Base-by-base conservation (phyloP, 495 filamentous ascomycete species). In the Penicillium roqueforti region DNA sequence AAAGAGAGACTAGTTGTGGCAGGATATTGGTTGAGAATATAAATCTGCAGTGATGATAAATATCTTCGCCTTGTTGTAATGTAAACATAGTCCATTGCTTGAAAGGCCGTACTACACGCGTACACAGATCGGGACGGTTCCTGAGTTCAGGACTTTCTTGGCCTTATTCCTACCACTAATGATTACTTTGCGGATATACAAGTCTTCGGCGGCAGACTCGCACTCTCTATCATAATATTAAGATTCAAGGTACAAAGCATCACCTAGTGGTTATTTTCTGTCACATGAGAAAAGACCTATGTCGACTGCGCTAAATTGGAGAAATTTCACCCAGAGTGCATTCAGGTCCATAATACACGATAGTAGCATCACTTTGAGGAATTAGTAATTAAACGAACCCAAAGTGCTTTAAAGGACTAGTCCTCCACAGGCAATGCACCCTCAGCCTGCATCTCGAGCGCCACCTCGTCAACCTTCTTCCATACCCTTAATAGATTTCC, bases 401-500 rank as follows among this genome's bases (percentile, higher is more conserved):
- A 6, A 39, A 13, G 16, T 40, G 22, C 34, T 28, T 37, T 1
- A n/a, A 36, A 11, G 0, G 0, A 52, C 47, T 74, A 73, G 68
- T 92, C 88, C 68, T 91, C 88, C 16, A 81, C 65, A 2, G 86
- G 78, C 42, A 72, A 68, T 25, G 77, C 79, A 0, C 87, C 86
- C 1, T 72, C 71, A 3, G 68, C 71, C 56, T 84, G 80, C 77
- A 92, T 72, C 68, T 82, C 59, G 32, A 66, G 62, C n/a, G 85
- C 84, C 25, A 89, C 83, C 39, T 63, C 68, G 48, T 91, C 89
- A 8, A 83, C 86, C n/a, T 82, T 81, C 47, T 63, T 72, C 89
- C 88, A 91, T 31, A 93, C 88, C 22, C 89, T 79, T 28, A 93
- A 65, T 1, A 92, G 49, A 62, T 93, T 93, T 1, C 80, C 84